phyloP scores from a whole-genome alignment of 83 land plant species.

The Thuja plicata region DNA sequence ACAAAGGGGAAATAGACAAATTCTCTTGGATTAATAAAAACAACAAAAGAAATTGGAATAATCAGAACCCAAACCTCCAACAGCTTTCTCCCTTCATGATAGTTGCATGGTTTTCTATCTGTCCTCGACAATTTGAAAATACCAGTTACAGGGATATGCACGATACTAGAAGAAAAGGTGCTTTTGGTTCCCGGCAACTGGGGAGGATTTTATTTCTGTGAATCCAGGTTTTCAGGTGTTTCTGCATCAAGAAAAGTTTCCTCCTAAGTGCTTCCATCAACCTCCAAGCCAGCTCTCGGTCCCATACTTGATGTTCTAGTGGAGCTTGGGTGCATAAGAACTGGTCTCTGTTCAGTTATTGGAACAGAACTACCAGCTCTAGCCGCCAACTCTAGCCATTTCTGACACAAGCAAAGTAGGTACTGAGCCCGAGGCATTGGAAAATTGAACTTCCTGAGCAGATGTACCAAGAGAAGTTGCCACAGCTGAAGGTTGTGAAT shows the following conservation, averaged over 20 bases:
- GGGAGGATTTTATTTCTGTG: constrained; percentile 11
- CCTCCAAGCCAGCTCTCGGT: constrained; percentile 9
- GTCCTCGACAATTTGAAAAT: not conserved
- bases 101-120: not conserved
- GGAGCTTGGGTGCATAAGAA: constrained; percentile 1
- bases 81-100: not conserved
- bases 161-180: not conserved
- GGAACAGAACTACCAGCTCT: not conserved
- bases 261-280: constrained; percentile 4
- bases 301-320: constrained; percentile 10
- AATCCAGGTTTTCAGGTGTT: constrained; percentile 4
- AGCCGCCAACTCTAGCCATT: not conserved
- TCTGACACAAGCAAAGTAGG: constrained; percentile 10
- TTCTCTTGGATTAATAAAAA: not conserved
- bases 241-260: constrained; percentile 9
- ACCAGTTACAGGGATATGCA: not conserved
- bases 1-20: not conserved
- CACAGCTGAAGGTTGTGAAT: constrained; percentile 28
- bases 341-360: constrained; percentile 13
- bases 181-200: not conserved
- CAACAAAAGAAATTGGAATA: not conserved
- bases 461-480: constrained; percentile 25
- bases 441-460: constrained; percentile 8
- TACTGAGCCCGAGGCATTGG: not conserved
- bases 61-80: not conserved